Base-by-base conservation (phyloP, 1,284 basidiomycete genomes). In the Ustilago curta region DNA sequence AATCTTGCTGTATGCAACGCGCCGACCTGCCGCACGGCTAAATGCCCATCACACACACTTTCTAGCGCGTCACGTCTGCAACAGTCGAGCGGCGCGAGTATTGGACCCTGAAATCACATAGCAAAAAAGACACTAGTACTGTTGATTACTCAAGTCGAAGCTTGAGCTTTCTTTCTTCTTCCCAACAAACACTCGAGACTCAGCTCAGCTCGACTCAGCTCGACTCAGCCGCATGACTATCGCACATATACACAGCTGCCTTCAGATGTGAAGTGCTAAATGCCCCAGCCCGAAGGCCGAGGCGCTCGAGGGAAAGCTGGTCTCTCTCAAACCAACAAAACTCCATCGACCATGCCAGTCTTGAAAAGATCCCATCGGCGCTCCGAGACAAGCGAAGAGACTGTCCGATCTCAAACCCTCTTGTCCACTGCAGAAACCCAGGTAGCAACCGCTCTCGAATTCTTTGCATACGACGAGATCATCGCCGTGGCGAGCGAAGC, bases 401-500 rank as follows among this genome's bases (percentile, higher is more conserved):
- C 16, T 4, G 40, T 18, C 19, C 27, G 39, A 12, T 4, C 21
- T 2, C 39, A 56, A 7, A 4, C 44, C 6, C 19, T 50, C 6
- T 44, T 70, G 2, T 25, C 53, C 1, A 16, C 12, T 4, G 68
- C 61, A 12, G 68, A 70, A 39, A 57, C 57, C 27, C 21, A 61
- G 11, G 62, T 59, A 3, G 40, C 62, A 3, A 40, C 53, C n/a
- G 59, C 54, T 2, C 43, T 65, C 21, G 44, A 58, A 18, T 32
- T 23, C 7, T 37, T 19, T 23, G 50, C 57, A 2, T 57, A 70
- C 48, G 68, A 70, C 21, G 49, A 65, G 35, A 54, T 70, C 31
- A 65, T 65, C 44, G 29, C 50, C 1, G 54, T 59, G 12, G 61
- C 59, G 4, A 58, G 62, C 37, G 40, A 49, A 2, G 68, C 62